Base-by-base conservation (phyloP, 441 rosid genomes). In the Aleurites moluccanus region DNA sequence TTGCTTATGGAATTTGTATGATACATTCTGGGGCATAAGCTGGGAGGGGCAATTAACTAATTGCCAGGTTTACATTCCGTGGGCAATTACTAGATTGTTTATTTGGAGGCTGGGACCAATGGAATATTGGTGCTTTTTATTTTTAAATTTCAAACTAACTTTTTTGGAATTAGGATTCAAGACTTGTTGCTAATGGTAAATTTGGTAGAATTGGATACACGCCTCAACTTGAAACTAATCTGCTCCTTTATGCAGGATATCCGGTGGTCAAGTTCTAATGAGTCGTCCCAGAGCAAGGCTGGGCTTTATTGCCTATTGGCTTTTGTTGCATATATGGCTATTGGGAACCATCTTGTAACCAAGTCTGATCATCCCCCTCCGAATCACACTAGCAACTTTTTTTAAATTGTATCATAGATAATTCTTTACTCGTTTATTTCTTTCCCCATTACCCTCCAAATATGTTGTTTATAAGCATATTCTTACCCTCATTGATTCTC, bases 221-320 rank as follows among this genome's bases (percentile, higher is more conserved):
- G 75, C 6, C 28, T 5, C 40, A 25, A 70, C 66, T 27, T 72
- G 64, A 72, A 67, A 60, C 77, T 81, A 63, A 74, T 49, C 49
- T 69, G 15, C 35, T 38, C 27, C 65, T 77, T 25, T 11, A 14
- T 82, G 79, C 88, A 94, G 98, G 94, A 95, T 91, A 23, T 86
- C 95, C 20, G 90, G 98, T 53, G 91, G 97, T 59, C 85, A 94
- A 80, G 80, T 85, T 64, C 83, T 94, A 66, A 91, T 89, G 89
- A 87, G 86, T 78, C 94, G 92, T 70, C 98, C 98, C 0, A 80
- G 91, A 79, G 94, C 94, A 60, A 91, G 98, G 79, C 86, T 92
- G 35, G 89, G 97, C 59, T 63, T 92, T 64, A 80, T 94, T 27
- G 84, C 88, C 30, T 92, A 92, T 75, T 87, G 92, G 82, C 83